These are phyloP conservation scores for Aspergillus steynii DNA, from an alignment of 495 filamentous ascomycete genomes.

Conservation along the genomic window DNA sequence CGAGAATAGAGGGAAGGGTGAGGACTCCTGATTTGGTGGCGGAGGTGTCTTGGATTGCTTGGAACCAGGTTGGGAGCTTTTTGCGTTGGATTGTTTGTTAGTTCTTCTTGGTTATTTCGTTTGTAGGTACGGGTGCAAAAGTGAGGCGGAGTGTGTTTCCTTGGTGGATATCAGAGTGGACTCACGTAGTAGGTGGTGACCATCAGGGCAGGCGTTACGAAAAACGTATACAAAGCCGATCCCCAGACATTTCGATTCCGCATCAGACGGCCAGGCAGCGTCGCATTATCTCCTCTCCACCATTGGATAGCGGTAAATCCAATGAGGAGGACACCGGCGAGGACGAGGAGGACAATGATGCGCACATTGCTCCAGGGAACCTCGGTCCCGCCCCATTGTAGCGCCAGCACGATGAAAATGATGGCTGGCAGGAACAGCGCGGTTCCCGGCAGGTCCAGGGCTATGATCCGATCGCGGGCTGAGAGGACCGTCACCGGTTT, in stretches of 20 bases:
- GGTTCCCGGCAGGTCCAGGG: conserved; percentile 69
- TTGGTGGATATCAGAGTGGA: conserved; percentile 1
- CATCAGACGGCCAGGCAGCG: conserved; percentile 71
- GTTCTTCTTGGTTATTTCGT: conserved; percentile 17
- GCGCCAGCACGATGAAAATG: conserved; percentile 70
- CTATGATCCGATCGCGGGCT: conserved; percentile 47
- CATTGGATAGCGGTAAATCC: conserved; percentile 66
- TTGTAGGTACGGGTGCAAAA: too few relatives aligned
- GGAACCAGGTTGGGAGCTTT: conserved; percentile 84
- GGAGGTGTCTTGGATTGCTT: conserved; percentile 69
- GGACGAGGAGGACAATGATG: conserved; percentile 68
- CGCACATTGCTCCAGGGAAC: conserved; percentile 67
- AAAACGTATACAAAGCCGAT: too few relatives aligned
- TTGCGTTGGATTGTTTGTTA: too few relatives aligned
- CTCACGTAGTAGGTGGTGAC: conserved; percentile 56
- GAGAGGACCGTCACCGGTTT: conserved; percentile 40
- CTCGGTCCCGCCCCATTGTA: conserved; percentile 80
- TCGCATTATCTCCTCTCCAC: conserved; percentile 69
- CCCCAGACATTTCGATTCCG: conserved; percentile 61
- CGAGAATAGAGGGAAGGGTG: conserved; percentile 72
- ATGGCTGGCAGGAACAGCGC: conserved; percentile 69
- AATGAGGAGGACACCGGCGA: conserved; percentile 63
- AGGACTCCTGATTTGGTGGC: conserved; percentile 74
- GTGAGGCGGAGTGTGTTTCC: background rate
- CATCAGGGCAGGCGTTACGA: conserved; percentile 60